phyloP scores from a whole-genome alignment of 176 grass and related monocot genomes.

The Luzula sylvatica region DNA sequence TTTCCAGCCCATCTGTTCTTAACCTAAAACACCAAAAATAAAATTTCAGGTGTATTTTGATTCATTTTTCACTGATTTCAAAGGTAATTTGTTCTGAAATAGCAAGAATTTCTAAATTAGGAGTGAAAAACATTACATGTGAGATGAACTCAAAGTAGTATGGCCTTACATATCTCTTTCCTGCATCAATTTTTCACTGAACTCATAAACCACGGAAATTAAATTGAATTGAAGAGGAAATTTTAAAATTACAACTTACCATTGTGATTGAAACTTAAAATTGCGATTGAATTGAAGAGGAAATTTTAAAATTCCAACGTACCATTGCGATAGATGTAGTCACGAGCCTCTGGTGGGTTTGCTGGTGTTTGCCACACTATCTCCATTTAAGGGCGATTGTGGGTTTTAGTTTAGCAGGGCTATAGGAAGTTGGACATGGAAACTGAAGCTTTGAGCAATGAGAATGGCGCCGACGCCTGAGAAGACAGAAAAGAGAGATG shows the following conservation, averaged over 20 bases:
- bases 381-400: conserved; percentile 17
- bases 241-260: no score
- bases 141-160: conserved; percentile 97
- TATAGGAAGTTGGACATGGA: conserved; percentile 14
- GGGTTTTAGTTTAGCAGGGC: not conserved
- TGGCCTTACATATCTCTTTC: conserved; percentile 78
- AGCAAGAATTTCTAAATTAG: no score
- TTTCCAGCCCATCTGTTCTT: conserved; percentile 92
- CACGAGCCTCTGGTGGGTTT: conserved; percentile 52
- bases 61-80: not conserved
- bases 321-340: conserved; percentile 83
- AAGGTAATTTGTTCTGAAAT: not conserved
- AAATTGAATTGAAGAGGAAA: not conserved
- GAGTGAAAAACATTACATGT: no score
- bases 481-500: not conserved
- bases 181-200: conserved; percentile 20
- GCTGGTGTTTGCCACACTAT: conserved; percentile 91
- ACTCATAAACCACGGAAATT: not conserved
- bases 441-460: no score
- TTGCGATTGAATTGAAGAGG: not conserved
- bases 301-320: not conserved
- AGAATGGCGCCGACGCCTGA: not conserved
- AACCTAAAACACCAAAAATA: conserved; percentile 28
- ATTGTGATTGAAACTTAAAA: not conserved
- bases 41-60: not conserved